These are phyloP conservation scores for Podosphaera xanthii DNA, from an alignment of 2,329 filamentous ascomycete genomes.

Conservation along the genomic window DNA sequence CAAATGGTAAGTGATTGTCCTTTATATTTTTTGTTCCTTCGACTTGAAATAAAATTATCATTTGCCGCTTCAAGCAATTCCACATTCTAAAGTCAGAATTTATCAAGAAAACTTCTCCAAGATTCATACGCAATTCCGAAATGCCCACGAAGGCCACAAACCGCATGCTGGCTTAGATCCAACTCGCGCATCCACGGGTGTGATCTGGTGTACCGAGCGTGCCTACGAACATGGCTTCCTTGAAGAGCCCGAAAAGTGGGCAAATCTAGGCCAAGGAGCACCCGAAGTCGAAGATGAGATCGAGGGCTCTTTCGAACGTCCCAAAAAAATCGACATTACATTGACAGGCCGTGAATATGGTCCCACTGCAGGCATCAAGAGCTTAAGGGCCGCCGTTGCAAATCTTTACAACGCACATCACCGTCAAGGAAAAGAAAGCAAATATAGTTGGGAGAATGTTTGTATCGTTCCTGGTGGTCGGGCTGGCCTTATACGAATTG, in stretches of 20 bases:
- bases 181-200: conserved; percentile 70
- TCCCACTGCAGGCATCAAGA: conserved; percentile 83
- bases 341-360: conserved; percentile 71
- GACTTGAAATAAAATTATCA: background rate
- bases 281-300: conserved; percentile 90
- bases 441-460: conserved; percentile 96
- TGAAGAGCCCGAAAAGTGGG: conserved; percentile 65
- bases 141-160: conserved; percentile 74
- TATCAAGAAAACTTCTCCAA: conserved; percentile 52
- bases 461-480: conserved; percentile 86
- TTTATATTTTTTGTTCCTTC: conserved; percentile 1
- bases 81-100: background rate
- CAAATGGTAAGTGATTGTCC: conserved; percentile 25
- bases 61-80: background rate
- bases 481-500: conserved; percentile 82
- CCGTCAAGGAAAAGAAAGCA: conserved; percentile 60
- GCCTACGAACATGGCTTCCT: conserved; percentile 73
- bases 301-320: conserved; percentile 66
- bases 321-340: conserved; percentile 53
- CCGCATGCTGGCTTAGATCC: conserved; percentile 81
- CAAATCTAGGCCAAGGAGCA: conserved; percentile 82
- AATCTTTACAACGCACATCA: conserved; percentile 86
- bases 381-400: conserved; percentile 70
- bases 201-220: conserved; percentile 79
- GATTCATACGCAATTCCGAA: conserved; percentile 73